Base-by-base conservation (phyloP, 345 rosid genomes). In the Boechera retrofracta region DNA sequence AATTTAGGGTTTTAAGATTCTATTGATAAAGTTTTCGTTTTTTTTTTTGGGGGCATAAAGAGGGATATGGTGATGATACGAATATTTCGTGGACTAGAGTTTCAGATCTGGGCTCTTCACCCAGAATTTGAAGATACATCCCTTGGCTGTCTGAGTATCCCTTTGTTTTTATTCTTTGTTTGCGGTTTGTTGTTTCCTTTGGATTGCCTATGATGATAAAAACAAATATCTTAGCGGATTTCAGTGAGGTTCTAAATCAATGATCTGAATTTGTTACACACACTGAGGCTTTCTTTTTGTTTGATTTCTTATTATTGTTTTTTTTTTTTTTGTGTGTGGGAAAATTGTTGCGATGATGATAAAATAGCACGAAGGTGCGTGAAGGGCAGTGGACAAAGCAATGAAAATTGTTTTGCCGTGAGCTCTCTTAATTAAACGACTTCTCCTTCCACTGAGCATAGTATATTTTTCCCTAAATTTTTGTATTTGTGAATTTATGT, bases 91-190 rank as follows among this genome's bases (percentile, higher is more conserved):
- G 98, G 98, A 95, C 98, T 92, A 92, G 97, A 92, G 99, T 92
- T 92, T 92, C 99, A 74, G 99, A 95, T 92, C 86, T 84, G 87
- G 88, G 88, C 71, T 47, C 77, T 44, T 77, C 77, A 52, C 87
- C 83, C 83, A 51, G 83, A 74, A 86, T 74, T 85, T 92, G 99
- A 95, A 80, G 97, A 95, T 68, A 82, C 53, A 88, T 81, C 98
- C 99, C 99, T 95, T 92, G 97, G 99, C 99, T 95, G 98, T 92
- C 98, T 95, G 98, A 95, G 98, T 91, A 86, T 72, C 48, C 71
- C 33, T 71, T 62, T 44, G 38, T 38, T 15, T 2, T 21, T 3
- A 3, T 58, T 58, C 0, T 33, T 35, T 32, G 32, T 31, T 31
- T 0, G 16, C 16, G 10, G 12, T 47, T 7, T 1, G 26, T 0